Conservation (phyloP, 805 yeast species). For the Yarrowia porcina region DNA sequence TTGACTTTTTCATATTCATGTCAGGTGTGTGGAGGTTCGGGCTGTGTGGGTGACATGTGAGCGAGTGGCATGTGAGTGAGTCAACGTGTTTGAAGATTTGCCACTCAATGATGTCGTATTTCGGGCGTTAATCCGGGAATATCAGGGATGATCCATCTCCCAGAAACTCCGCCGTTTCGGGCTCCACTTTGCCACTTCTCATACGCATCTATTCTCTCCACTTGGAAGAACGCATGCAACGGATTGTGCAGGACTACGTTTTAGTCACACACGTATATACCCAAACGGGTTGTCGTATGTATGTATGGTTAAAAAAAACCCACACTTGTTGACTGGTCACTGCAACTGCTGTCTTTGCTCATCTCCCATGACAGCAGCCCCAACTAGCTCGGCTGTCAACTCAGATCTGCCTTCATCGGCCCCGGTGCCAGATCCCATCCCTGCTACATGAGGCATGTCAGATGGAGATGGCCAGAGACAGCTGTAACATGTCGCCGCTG, state of each 20-base stretch:
- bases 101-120: too few species aligned
- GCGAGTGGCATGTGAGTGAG: too few species aligned
- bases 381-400: background rate
- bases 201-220: background rate
- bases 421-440: conserved; percentile 4
- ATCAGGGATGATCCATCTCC: too few species aligned
- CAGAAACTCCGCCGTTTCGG: background rate
- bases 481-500: background rate
- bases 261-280: background rate
- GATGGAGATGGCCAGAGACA: background rate
- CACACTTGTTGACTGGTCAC: background rate
- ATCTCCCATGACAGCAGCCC: too few species aligned
- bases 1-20: too few species aligned
- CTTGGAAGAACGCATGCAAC: background rate
- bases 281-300: too few species aligned
- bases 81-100: too few species aligned
- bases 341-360: too few species aligned
- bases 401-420: background rate
- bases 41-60: too few species aligned
- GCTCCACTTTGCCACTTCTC: background rate
- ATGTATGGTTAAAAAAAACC: too few species aligned
- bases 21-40: too few species aligned
- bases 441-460: background rate
- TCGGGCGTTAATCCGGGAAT: too few species aligned
- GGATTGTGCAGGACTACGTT: background rate